Conservation (phyloP, 306 rosid genomes). For the Gynostemma pentaphyllum region DNA sequence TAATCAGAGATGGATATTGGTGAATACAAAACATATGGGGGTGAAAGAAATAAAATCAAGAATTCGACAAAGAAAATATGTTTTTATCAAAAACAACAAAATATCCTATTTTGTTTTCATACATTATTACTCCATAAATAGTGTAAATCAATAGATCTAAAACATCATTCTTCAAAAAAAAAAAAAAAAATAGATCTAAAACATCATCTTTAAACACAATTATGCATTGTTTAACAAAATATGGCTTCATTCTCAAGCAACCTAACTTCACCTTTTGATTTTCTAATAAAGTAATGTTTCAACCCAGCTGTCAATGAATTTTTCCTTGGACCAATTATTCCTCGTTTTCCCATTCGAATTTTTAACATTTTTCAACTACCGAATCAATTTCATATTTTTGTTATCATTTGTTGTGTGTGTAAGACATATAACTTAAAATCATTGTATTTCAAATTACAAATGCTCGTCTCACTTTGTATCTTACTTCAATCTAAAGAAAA, state of each 20-base stretch:
- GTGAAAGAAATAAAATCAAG: neutral
- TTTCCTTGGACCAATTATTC: neutral
- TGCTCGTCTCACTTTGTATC: no score
- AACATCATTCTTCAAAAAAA: no score
- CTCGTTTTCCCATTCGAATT: neutral
- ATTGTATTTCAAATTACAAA: no score
- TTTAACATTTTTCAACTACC: no score
- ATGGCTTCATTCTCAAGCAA: neutral
- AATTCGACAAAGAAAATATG: neutral
- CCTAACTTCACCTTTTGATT: neutral
- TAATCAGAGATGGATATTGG: constrained; percentile 5
- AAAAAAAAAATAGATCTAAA: neutral
- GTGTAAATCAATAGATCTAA: neutral
- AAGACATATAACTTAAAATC: no score
- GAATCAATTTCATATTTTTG: neutral
- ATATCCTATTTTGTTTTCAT: neutral
- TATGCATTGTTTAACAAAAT: neutral
- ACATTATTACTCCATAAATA: constrained; percentile 7
- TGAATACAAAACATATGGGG: constrained; percentile 2
- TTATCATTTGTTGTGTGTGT: neutral
- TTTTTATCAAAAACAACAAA: constrained; percentile 6
- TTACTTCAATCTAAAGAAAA: no score
- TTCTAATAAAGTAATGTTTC: neutral
- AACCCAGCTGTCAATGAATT: constrained; percentile 1
- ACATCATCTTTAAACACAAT: neutral